Evolutionary conservation across 1,139 yeast species (phyloP).

Genomic region (Yamadazyma buinensis): DNA sequence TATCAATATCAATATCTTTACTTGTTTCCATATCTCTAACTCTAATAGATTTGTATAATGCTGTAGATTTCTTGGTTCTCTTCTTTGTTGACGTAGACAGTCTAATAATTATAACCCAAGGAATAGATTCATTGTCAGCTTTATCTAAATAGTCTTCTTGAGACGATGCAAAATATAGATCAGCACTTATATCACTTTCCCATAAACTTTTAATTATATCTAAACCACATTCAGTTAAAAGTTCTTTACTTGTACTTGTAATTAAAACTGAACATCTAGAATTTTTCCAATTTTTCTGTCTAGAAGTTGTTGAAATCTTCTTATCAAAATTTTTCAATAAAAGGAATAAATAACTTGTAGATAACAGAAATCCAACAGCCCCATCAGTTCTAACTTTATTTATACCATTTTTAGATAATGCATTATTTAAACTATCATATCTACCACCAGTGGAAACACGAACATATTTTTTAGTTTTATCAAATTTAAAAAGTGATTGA

Average conservation of each 20-base stretch:
- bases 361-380: conserved; percentile 82
- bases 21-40: conserved; percentile 58
- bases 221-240: conserved; percentile 56
- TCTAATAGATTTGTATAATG: conserved; percentile 64
- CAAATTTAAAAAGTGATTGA: conserved; percentile 66
- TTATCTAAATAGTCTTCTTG: conserved; percentile 66
- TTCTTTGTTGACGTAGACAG: conserved; percentile 43
- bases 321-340: conserved; percentile 35
- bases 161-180: conserved; percentile 44
- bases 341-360: conserved; percentile 39
- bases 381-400: conserved; percentile 30
- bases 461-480: conserved; percentile 36
- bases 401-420: conserved; percentile 17
- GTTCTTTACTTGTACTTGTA: conserved; percentile 56
- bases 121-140: conserved; percentile 67
- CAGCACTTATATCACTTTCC: conserved; percentile 70
- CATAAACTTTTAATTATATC: conserved; percentile 64
- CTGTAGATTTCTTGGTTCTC: conserved; percentile 32
- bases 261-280: conserved; percentile 77
- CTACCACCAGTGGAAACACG: conserved; percentile 90
- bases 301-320: conserved; percentile 18
- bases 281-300: conserved; percentile 24
- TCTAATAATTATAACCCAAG: conserved; percentile 71
- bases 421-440: conserved; percentile 67
- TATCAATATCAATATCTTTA: conserved; percentile 66